Evolutionary conservation across 176 grass and related monocot genomes (phyloP).

Genomic region (Avena atlantica): DNA sequence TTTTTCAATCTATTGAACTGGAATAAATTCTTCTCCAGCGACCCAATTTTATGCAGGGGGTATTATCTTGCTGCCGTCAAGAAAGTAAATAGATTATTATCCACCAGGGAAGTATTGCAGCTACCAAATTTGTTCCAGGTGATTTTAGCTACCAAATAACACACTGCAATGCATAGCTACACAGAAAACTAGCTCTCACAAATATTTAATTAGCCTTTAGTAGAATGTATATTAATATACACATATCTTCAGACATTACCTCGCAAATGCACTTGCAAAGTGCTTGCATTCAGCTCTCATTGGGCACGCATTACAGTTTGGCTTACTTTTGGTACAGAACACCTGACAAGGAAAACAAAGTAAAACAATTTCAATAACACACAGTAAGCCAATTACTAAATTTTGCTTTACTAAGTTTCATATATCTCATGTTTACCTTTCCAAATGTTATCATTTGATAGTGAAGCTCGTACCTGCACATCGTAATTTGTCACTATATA

Average conservation of each 20-base stretch:
- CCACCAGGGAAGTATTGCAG: constrained; percentile 15
- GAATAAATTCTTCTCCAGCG: background rate
- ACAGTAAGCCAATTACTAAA: background rate
- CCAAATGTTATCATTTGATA: constrained; percentile 82
- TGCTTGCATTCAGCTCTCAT: constrained; percentile 76
- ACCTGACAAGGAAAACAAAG: constrained; percentile 40
- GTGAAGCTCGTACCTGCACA: constrained; percentile 61
- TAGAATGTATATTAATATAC: constrained; percentile 7
- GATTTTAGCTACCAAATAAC: background rate
- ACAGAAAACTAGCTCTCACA: constrained; percentile 7
- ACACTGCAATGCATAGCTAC: constrained; percentile 8
- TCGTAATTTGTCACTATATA: constrained; percentile 11
- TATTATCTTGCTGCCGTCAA: background rate
- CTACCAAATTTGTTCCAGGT: background rate
- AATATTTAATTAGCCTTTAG: constrained; percentile 16
- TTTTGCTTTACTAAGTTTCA: background rate
- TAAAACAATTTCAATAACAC: constrained; percentile 13
- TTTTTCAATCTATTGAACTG: constrained; percentile 21
- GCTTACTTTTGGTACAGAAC: constrained; percentile 75
- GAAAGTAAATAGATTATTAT: constrained; percentile 33
- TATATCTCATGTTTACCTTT: constrained; percentile 50
- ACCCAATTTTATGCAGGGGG: background rate
- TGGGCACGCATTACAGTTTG: constrained; percentile 74
- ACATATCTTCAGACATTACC: constrained; percentile 45
- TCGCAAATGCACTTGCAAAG: constrained; percentile 75